Evolutionary conservation across 75 land plant genomes (phyloP).

Genomic region (Pseudotsuga menziesii): DNA sequence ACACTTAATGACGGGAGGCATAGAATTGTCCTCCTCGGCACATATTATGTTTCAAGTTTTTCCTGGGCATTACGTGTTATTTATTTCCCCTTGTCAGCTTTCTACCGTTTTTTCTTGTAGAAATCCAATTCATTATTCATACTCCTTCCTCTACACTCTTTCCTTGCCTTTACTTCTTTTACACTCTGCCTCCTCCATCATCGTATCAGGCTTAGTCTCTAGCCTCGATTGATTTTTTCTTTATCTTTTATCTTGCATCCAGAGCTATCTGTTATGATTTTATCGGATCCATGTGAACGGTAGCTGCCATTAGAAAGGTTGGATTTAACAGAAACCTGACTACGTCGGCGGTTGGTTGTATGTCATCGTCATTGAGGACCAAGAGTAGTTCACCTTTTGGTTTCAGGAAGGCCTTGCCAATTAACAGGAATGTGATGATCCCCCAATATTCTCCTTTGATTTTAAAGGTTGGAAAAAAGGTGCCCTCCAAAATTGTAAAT

Average conservation of each 20-base stretch:
- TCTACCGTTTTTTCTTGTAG: too few species aligned
- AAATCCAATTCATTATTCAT: too few species aligned
- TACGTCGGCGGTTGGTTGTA: conserved; percentile 1
- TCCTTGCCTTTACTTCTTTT: conserved; percentile 1
- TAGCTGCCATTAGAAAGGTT: too few species aligned
- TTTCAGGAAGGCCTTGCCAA: conserved; percentile 37
- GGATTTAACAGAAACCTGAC: too few species aligned
- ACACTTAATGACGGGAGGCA: background rate
- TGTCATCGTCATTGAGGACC: conserved; percentile 41
- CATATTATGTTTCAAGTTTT: background rate
- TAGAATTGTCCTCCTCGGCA: background rate
- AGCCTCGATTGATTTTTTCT: background rate
- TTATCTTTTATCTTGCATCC: background rate
- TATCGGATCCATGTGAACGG: too few species aligned
- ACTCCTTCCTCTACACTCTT: background rate
- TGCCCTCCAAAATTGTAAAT: too few species aligned
- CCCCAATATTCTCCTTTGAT: conserved; percentile 21
- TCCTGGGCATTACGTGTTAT: background rate
- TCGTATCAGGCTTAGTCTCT: background rate
- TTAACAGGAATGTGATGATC: conserved; percentile 21
- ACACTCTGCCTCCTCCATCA: background rate
- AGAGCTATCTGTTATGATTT: too few species aligned
- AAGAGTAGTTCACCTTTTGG: conserved; percentile 75
- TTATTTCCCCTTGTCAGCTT: background rate
- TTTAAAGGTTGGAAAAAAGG: too few species aligned